Evolutionary conservation across 1,284 basidiomycete species (phyloP).

Genomic region (Puccinia novopanici): DNA sequence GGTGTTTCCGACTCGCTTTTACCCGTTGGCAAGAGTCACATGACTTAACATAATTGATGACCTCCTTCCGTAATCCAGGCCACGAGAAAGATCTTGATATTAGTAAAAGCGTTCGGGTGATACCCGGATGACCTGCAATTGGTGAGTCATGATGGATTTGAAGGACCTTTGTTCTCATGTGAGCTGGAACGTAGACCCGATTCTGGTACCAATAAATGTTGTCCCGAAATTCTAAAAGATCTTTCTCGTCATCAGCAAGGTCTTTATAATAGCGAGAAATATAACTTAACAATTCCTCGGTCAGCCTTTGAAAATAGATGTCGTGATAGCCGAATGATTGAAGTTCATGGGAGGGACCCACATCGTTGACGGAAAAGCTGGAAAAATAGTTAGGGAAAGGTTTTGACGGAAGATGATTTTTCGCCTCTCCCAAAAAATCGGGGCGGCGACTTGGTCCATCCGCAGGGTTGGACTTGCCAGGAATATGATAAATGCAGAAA

Average conservation of each 20-base stretch:
- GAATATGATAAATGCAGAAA: conserved; percentile 11
- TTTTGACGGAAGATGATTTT: not conserved
- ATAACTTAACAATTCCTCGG: no score
- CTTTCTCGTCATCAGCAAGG: no score
- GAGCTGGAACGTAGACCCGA: not conserved
- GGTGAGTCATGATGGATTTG: not conserved
- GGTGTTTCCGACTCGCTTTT: conserved; percentile 58
- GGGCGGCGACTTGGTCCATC: not conserved
- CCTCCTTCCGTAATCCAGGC: not conserved
- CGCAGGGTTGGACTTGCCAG: conserved; percentile 12
- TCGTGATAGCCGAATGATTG: no score
- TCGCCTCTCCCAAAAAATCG: not conserved
- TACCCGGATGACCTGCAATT: not conserved
- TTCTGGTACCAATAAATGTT: conserved; percentile 7
- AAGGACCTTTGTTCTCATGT: not conserved
- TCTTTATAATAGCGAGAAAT: no score
- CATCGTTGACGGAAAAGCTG: no score
- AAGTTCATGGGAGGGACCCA: no score
- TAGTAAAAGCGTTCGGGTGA: not conserved
- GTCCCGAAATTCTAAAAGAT: no score
- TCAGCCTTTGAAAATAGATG: no score
- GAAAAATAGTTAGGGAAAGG: no score
- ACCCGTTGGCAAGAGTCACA: conserved; percentile 59
- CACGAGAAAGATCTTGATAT: not conserved
- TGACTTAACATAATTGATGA: not conserved